phyloP scores from a whole-genome alignment of 2,329 filamentous ascomycete genomes.

The Coniochaeta ligniaria region DNA sequence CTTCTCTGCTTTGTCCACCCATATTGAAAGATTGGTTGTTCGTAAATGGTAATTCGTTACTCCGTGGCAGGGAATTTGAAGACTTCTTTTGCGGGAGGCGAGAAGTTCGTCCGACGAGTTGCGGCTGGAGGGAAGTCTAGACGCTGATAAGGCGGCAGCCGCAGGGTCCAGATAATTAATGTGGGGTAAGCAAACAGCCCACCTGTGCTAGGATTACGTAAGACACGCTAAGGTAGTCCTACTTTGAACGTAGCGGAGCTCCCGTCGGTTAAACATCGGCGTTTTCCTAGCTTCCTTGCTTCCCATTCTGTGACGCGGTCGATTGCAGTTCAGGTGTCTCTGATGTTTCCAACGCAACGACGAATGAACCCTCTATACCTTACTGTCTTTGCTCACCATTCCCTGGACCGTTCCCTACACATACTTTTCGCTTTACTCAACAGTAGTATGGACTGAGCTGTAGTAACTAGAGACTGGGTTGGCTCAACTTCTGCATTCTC shows the following conservation, averaged over 20 bases:
- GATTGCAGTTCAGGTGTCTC: neutral
- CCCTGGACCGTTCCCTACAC: neutral
- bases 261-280: neutral
- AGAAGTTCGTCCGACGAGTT: neutral
- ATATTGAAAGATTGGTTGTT: slow-evolving; percentile 31
- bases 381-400: neutral
- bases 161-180: neutral
- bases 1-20: slow-evolving; percentile 62
- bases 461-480: slow-evolving; percentile 2
- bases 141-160: neutral
- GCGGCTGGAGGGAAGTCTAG: neutral
- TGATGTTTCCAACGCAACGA: too few relatives aligned
- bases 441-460: neutral
- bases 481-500: slow-evolving; percentile 7
- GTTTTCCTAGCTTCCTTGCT: neutral
- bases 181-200: neutral
- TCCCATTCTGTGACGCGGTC: neutral
- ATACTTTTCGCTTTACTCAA: neutral
- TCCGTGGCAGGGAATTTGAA: neutral
- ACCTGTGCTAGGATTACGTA: too few relatives aligned
- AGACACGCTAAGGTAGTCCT: too few relatives aligned
- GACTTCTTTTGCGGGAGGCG: neutral
- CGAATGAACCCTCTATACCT: too few relatives aligned
- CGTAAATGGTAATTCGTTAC: neutral
- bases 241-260: too few relatives aligned